These are phyloP conservation scores for Thelonectria rubi DNA, from an alignment of 2,329 filamentous ascomycete species.

Conservation along the genomic window DNA sequence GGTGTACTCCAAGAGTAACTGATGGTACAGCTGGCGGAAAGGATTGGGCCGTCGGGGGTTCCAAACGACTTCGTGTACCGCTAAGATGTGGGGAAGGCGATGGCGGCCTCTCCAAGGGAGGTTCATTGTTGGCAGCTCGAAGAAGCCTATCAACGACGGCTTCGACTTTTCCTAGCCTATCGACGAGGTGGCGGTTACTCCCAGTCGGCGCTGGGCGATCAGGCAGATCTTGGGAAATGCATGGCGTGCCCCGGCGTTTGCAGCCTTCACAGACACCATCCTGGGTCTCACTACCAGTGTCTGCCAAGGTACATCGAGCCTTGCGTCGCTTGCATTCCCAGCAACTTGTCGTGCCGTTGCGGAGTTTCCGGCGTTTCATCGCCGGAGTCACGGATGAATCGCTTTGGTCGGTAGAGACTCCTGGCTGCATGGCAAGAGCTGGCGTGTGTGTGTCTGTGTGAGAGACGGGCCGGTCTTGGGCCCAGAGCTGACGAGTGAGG, in stretches of 20 bases:
- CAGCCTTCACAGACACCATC: constrained; percentile 57
- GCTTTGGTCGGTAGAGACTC: background rate
- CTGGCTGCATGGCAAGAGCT: constrained; percentile 23
- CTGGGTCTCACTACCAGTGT: constrained; percentile 44
- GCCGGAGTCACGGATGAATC: constrained; percentile 21
- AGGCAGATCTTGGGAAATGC: constrained; percentile 59
- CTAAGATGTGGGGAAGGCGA: background rate
- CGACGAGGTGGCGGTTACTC: constrained; percentile 34
- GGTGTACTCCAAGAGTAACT: background rate
- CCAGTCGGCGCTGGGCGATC: constrained; percentile 41
- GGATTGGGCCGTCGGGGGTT: background rate
- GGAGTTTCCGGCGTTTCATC: constrained; percentile 45
- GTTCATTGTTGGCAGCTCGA: constrained; percentile 7
- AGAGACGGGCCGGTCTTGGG: background rate
- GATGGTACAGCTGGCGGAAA: background rate
- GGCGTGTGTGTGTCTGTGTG: background rate
- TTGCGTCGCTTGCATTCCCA: constrained; percentile 69
- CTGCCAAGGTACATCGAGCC: constrained; percentile 57
- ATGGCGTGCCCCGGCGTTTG: constrained; percentile 52
- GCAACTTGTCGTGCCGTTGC: constrained; percentile 66
- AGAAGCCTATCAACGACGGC: constrained; percentile 45
- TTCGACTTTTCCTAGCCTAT: constrained; percentile 50
- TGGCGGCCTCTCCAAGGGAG: background rate
- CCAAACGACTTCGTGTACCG: background rate
- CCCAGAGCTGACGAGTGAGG: too few relatives aligned